Conservation (phyloP, 2,329 filamentous ascomycete genomes). For the Penicillium aurantiogriseum region DNA sequence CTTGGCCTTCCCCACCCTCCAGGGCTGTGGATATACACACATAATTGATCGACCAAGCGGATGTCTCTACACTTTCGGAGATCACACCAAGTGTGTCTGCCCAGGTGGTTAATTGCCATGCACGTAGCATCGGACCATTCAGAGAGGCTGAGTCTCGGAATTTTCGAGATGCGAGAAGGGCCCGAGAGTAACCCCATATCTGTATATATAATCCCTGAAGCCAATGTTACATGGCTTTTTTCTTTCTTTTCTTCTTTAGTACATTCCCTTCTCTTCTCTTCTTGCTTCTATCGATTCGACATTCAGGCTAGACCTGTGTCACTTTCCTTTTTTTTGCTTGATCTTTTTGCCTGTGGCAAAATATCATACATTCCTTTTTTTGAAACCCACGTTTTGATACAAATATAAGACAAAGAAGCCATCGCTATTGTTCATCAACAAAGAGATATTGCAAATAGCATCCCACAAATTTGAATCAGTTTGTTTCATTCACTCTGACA, state of each 20-base stretch:
- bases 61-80: background rate
- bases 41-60: background rate
- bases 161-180: slow-evolving; percentile 1
- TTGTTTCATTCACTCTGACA: slow-evolving; percentile 14
- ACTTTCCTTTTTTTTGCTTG: slow-evolving; percentile 30
- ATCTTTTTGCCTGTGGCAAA: slow-evolving; percentile 36
- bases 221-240: slow-evolving; percentile 14
- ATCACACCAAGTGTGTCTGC: slow-evolving; percentile 15
- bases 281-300: slow-evolving; percentile 26
- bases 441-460: background rate
- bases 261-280: slow-evolving; percentile 24
- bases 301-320: slow-evolving; percentile 39
- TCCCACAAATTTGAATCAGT: background rate
- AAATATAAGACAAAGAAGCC: slow-evolving; percentile 1
- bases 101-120: slow-evolving; percentile 17
- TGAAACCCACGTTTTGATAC: background rate
- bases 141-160: slow-evolving; percentile 1
- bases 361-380: slow-evolving; percentile 31
- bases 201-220: slow-evolving; percentile 25
- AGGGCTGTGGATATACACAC: slow-evolving; percentile 4
- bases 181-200: slow-evolving; percentile 7
- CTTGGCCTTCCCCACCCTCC: slow-evolving; percentile 7
- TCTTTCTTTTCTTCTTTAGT: slow-evolving; percentile 18
- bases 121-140: slow-evolving; percentile 8
- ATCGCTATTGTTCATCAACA: slow-evolving; percentile 1